These are phyloP conservation scores for Persicaria maculosa DNA, from an alignment of 148 eudicot species.

Conservation along the genomic window DNA sequence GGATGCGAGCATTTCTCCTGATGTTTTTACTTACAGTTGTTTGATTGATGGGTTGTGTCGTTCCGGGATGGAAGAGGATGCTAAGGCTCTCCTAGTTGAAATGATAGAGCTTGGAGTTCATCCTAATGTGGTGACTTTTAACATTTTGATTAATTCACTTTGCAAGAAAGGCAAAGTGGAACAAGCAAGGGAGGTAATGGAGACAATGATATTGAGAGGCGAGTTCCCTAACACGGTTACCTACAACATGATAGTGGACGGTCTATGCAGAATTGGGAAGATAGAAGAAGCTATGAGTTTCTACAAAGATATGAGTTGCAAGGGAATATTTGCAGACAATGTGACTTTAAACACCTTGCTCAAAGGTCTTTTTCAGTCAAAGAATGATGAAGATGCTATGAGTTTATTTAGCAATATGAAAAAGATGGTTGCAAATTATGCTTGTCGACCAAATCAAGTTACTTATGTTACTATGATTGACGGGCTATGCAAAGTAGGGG, in stretches of 20 bases:
- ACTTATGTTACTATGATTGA: slow-evolving; percentile 21
- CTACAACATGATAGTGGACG: slow-evolving; percentile 21
- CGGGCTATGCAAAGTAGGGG: slow-evolving; percentile 23
- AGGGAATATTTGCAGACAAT: slow-evolving; percentile 16
- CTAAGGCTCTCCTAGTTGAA: too few species aligned
- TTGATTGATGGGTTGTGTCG: too few species aligned
- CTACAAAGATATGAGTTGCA: slow-evolving; percentile 20
- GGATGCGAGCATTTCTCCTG: too few species aligned
- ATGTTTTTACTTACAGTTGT: too few species aligned
- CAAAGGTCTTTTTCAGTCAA: slow-evolving; percentile 5
- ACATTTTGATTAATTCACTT: too few species aligned
- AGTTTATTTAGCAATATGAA: background rate
- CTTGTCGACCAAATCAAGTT: background rate
- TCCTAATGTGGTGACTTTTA: too few species aligned
- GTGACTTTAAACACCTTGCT: slow-evolving; percentile 16
- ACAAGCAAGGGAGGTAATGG: slow-evolving; percentile 19
- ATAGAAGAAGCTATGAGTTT: slow-evolving; percentile 15
- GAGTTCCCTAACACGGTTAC: slow-evolving; percentile 14
- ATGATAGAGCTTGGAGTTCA: too few species aligned
- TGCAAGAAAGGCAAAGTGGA: too few species aligned
- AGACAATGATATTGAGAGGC: slow-evolving; percentile 20
- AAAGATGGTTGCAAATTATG: background rate
- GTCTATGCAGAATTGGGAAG: slow-evolving; percentile 19
- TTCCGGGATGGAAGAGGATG: too few species aligned
- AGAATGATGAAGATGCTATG: background rate